Conservation (phyloP, 1,139 yeast species). For the Barnettozyma hawaiiensis region DNA sequence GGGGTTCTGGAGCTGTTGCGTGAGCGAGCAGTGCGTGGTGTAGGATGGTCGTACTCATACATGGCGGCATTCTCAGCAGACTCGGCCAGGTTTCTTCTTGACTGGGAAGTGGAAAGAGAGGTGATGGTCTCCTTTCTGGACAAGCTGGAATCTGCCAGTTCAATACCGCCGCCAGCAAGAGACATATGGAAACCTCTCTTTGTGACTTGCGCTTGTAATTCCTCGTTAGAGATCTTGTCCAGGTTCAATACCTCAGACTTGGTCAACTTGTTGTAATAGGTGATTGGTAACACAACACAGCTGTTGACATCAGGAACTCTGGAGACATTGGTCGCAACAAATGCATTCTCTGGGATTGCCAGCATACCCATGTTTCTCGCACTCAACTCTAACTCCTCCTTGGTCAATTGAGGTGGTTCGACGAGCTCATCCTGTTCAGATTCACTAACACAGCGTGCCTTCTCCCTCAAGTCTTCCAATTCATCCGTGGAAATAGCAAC, state of each 20-base stretch:
- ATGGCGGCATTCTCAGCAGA: constrained; percentile 26
- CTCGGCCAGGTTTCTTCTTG: constrained; percentile 26
- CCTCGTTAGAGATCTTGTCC: constrained; percentile 43
- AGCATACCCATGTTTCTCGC: constrained; percentile 45
- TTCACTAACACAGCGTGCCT: constrained; percentile 7
- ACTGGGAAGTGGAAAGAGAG: constrained; percentile 21
- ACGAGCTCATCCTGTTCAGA: background rate
- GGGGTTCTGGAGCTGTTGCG: constrained; percentile 18
- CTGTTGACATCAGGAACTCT: constrained; percentile 50
- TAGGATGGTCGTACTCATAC: constrained; percentile 23
- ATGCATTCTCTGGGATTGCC: constrained; percentile 50
- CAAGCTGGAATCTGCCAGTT: constrained; percentile 11
- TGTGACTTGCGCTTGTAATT: constrained; percentile 40
- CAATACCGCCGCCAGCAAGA: constrained; percentile 6
- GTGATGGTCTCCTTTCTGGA: constrained; percentile 21
- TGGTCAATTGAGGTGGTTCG: constrained; percentile 8
- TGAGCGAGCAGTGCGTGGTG: constrained; percentile 12
- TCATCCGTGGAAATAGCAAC: constrained; percentile 39
- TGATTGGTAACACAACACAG: constrained; percentile 58
- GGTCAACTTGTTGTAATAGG: constrained; percentile 55
- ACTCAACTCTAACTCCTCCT: constrained; percentile 21
- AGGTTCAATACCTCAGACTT: constrained; percentile 39
- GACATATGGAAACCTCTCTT: constrained; percentile 41
- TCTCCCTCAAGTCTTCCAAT: constrained; percentile 19
- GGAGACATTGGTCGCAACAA: constrained; percentile 54